phyloP scores from a whole-genome alignment of 805 yeast genomes.

The Wickerhamiella qilinensis region DNA sequence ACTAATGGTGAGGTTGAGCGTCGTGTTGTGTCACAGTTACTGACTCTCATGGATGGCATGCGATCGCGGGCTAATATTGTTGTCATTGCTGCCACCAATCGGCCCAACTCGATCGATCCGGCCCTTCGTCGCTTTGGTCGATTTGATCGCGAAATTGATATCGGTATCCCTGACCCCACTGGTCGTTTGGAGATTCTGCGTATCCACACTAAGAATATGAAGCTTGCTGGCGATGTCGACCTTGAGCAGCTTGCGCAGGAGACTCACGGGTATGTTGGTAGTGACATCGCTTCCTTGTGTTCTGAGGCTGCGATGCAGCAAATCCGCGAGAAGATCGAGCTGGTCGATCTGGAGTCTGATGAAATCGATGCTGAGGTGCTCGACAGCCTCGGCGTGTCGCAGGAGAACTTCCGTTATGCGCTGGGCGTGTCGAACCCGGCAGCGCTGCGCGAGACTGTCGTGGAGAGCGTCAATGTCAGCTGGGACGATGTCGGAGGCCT shows the following conservation, averaged over 20 bases:
- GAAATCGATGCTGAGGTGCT: conserved; percentile 94
- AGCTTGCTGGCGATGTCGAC: conserved; percentile 86
- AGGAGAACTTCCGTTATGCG: conserved; percentile 98
- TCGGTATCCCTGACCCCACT: conserved; percentile 92
- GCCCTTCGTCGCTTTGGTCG: conserved; percentile 77
- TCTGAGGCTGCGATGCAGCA: conserved; percentile 99
- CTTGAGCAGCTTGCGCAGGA: conserved; percentile 90
- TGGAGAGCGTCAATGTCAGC: conserved; percentile 93
- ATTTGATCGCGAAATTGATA: conserved; percentile 74
- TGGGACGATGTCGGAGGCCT: conserved; percentile 99
- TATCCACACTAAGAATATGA: conserved; percentile 98
- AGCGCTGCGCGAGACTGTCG: conserved; percentile 98
- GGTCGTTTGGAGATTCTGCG: conserved; percentile 94
- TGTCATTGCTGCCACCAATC: conserved; percentile 93
- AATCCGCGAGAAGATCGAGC: conserved; percentile 98
- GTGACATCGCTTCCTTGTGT: conserved; percentile 94
- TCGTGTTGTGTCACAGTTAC: conserved; percentile 94
- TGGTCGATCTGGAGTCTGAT: conserved; percentile 89
- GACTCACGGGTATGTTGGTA: conserved; percentile 99
- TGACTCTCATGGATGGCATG: conserved; percentile 99
- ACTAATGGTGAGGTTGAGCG: conserved; percentile 99
- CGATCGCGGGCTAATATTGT: conserved; percentile 97
- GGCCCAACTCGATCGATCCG: conserved; percentile 77
- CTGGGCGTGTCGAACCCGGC: conserved; percentile 97
- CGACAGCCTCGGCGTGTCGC: conserved; percentile 92